Conservation (phyloP, 1,284 basidiomycete genomes). For the Tilletia indica region DNA sequence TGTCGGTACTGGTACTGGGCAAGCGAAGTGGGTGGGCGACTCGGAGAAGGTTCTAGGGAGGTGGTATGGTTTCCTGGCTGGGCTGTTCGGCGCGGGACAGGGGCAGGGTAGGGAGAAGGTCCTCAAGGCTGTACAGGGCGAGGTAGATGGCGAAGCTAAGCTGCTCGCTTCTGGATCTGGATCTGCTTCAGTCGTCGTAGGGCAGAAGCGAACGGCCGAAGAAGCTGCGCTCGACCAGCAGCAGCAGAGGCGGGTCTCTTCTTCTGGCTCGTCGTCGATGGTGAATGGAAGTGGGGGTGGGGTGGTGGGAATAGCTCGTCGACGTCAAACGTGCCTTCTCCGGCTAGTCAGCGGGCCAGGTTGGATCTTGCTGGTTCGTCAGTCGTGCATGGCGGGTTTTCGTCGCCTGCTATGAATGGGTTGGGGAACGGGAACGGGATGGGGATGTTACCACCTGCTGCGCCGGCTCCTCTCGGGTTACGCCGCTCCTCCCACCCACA, state of each 20-base stretch:
- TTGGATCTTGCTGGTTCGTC: not conserved
- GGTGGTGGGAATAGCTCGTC: not conserved
- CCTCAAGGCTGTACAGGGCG: not conserved
- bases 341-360: not conserved
- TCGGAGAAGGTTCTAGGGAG: not conserved
- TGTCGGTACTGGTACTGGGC: too few relatives aligned
- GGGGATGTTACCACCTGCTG: slow-evolving; percentile 6
- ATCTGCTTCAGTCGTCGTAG: not conserved
- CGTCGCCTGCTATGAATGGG: too few relatives aligned
- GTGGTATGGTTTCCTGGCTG: not conserved
- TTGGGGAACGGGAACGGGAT: not conserved
- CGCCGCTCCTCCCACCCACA: too few relatives aligned
- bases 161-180: not conserved
- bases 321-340: not conserved
- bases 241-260: too few relatives aligned
- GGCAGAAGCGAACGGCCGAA: slow-evolving; percentile 9
- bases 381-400: too few relatives aligned
- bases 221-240: not conserved
- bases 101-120: not conserved
- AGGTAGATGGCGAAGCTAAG: not conserved
- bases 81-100: not conserved
- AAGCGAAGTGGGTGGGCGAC: too few relatives aligned
- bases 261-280: not conserved
- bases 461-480: not conserved
- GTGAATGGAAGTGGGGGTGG: not conserved